Evolutionary conservation across 768 basidiomycete species (phyloP).

Genomic region (Strobilomyces confusus): DNA sequence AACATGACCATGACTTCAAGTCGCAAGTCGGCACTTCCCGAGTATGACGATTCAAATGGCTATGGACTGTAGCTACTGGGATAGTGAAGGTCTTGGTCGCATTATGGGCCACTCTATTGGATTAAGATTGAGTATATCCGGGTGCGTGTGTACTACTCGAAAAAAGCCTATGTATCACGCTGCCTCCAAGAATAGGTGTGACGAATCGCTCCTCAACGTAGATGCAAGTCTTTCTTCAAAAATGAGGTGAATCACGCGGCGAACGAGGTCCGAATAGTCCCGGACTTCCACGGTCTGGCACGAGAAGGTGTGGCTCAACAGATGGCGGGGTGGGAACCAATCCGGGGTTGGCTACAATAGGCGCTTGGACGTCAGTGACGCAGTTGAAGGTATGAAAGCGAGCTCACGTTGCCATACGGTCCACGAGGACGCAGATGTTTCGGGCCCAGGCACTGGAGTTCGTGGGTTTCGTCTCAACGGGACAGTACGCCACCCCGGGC

Average conservation of each 20-base stretch:
- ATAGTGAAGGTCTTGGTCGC: too few species aligned
- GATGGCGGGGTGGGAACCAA: constrained; percentile 54
- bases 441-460: constrained; percentile 29
- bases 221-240: too few species aligned
- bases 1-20: too few species aligned
- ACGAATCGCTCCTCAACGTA: background rate
- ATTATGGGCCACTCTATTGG: too few species aligned
- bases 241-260: constrained; percentile 33
- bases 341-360: constrained; percentile 48
- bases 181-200: too few species aligned
- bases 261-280: constrained; percentile 72
- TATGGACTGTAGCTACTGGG: too few species aligned
- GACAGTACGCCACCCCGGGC: constrained; percentile 56
- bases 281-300: constrained; percentile 51
- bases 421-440: constrained; percentile 44
- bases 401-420: constrained; percentile 60
- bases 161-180: too few species aligned
- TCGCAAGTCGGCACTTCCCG: too few species aligned
- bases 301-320: constrained; percentile 47
- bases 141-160: too few species aligned
- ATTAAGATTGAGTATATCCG: too few species aligned
- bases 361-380: background rate
- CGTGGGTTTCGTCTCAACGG: constrained; percentile 30
- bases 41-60: too few species aligned
- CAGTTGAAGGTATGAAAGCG: background rate